Conservation (phyloP, 345 rosid species). For the Raphanus sativus region DNA sequence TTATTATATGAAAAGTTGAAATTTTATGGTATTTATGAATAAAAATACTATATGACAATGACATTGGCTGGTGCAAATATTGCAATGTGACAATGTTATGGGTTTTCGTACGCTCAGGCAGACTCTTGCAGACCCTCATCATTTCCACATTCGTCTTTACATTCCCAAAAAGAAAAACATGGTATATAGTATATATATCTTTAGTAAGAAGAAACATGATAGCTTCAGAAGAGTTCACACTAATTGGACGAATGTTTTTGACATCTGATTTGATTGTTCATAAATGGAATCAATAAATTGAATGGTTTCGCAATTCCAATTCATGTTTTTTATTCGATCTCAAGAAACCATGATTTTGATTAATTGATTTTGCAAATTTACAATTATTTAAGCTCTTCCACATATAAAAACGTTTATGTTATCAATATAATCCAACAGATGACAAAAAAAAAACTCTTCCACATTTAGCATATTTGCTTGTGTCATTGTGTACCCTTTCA, state of each 20-base stretch:
- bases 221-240: not conserved
- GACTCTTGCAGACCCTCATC: constrained; percentile 34
- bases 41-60: constrained; percentile 8
- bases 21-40: not conserved
- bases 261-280: constrained; percentile 2
- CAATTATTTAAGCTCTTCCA: not conserved
- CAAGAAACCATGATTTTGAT: not conserved
- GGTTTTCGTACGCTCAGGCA: constrained; percentile 45
- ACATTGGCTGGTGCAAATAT: constrained; percentile 33
- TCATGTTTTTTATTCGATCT: not conserved
- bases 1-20: not conserved
- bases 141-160: constrained; percentile 31
- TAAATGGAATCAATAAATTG: not conserved
- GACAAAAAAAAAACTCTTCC: not conserved
- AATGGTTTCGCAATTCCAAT: not conserved
- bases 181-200: no score
- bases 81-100: constrained; percentile 68
- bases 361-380: not conserved
- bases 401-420: no score
- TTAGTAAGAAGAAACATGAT: not conserved
- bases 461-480: not conserved
- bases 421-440: no score
- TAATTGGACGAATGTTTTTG: constrained; percentile 5
- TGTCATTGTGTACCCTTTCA: not conserved
- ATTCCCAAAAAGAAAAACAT: not conserved